Base-by-base conservation (phyloP, 352 stramenopile species). In the Phytophthora rubi region DNA sequence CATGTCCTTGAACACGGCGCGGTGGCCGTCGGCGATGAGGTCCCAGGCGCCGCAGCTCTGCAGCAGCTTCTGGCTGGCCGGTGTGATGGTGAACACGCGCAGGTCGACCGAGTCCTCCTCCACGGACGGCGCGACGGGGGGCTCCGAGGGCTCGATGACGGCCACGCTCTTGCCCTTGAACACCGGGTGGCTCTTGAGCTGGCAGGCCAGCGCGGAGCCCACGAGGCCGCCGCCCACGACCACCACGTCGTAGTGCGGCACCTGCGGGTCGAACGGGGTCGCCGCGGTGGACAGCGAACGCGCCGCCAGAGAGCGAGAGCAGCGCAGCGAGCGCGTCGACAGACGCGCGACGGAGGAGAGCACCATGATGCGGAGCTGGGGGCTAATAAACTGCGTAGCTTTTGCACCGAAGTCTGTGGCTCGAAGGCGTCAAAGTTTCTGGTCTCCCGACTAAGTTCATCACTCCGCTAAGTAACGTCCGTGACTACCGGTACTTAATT, bases 71-170 rank as follows among this genome's bases (percentile, higher is more conserved):
- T 93, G 82, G 57, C 90, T 97, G 44, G 86, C 78, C 0, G 92
- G 93, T 30, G 93, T 96, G 73, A 98, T 91, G 15, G 93, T 94
- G 76, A 95, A 98, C 57, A 97, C 91, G 26, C 93, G 90, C 10
- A 96, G 78, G 65, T 98, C 93, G 4, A 88, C 86, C 70, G 86
- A 83, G 47, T 89, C 80, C 21, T 92, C 75, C 42, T 88, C 77
- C 13, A 90, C 83, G 2, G 76, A 71, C 2, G 76, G 58, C 8
- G 76, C 73, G 1, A 70, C 62, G 15, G 79, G 71, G 5, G 87
- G 82, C 16, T 71, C 54, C 39, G 73, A 71, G 2, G 86, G 69
- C 74, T 96, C 88, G 62, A 96, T 89, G 49, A 95, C 79, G 0
- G 81, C 85, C 35, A 96, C 85, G 59, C 81, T 78, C 79, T 94